Evolutionary conservation across 306 rosid species (phyloP), one percentile per base, ranked within the genome.

Genomic region (Trifolium dubium): DNA sequence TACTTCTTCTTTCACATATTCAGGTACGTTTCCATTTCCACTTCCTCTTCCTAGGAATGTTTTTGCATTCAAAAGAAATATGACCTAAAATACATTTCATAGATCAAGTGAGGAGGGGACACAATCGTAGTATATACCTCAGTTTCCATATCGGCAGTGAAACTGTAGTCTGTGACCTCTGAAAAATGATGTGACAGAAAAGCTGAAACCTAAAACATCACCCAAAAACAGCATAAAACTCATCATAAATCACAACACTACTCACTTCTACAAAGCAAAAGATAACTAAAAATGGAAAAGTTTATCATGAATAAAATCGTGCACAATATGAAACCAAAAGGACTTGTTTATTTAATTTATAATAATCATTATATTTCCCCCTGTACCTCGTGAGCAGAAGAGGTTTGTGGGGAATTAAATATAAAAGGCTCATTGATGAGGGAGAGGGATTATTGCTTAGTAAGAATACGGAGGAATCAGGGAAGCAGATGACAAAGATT

Each of bases 61-160:
- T 43, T 65, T 65, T 19, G 53, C 37, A 64, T 64, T 18, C 35
- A 6, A 5, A 65, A 41, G 54, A 46, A 66, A 66, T 14, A 12
- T 34, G 29, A 13, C 43, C 37, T 44, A 28, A 66, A 65, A 37
- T 39, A 49, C 23, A 65, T 65, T 35, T 43, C 46, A 65, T 29
- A 67, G 19, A 44, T 12, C 31, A 43, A 51, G 56, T 32, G 50
- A 40, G 10, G 2, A 62, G 14, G 75, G 65, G 71, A 6, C 32
- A 69, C 15, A 61, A 61, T 58, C 64, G 35, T 11, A 77, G 71
- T 28, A 69, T 54, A 75, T 85, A 92, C 99, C 99, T 92, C 99
- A 31, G 85, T 86, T 85, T 95, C 99, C 99, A 95, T 95, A 85
- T 95, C 99, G 1, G 99, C 99, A 35, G 98, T 92, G 80, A 95